Evolutionary conservation across 192 early-diverging fungal genomes (phyloP), one percentile per base, ranked within the genome.

Genomic region (Backusella morwellensis): DNA sequence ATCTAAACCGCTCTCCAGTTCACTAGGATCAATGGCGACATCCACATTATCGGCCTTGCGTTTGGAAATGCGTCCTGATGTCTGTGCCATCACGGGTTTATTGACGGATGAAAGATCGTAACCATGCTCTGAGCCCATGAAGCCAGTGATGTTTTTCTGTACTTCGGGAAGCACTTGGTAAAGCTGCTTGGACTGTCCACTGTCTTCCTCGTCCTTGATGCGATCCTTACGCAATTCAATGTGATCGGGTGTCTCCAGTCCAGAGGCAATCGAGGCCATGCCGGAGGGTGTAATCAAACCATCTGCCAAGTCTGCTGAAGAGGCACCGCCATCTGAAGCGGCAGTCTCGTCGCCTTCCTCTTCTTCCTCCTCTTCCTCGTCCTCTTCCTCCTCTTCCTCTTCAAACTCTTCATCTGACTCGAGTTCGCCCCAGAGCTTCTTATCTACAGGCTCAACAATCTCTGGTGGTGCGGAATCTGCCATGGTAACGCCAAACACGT

Each of bases 71-170:
- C 70, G 81, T 77, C 80, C 85, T 74, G 84, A 85, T 32, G 88
- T 84, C n/a, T 84, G 84, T 35, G 85, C 84, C 26, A 81, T 47
- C 23, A 74, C 81, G 35, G 86, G 78, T 1, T 87, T 83, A 7
- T 85, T 81, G 3, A 83, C 83, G 26, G 83, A 75, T 35, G 86
- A 80, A 26, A 99, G 76, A 75, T 97, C 93, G 77, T 99, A 99
- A 3, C 92, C 92, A 78, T 95, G 96, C 78, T 95, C 91, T 40
- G 95, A 95, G 23, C 95, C 97, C 97, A 99, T 98, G 79, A 99
- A 95, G 12, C 93, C 95, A 1, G 89, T 87, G 69, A 93, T 85
- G 44, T 83, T 78, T 12, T 87, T 84, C 52, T 92, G 86, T 41
- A 88, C 87, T 73, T 96, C 90, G 32, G 93, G 94, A 32, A 99